These are phyloP conservation scores for Aeminium ludgeri DNA, from an alignment of 495 filamentous ascomycete species.

Conservation along the genomic window DNA sequence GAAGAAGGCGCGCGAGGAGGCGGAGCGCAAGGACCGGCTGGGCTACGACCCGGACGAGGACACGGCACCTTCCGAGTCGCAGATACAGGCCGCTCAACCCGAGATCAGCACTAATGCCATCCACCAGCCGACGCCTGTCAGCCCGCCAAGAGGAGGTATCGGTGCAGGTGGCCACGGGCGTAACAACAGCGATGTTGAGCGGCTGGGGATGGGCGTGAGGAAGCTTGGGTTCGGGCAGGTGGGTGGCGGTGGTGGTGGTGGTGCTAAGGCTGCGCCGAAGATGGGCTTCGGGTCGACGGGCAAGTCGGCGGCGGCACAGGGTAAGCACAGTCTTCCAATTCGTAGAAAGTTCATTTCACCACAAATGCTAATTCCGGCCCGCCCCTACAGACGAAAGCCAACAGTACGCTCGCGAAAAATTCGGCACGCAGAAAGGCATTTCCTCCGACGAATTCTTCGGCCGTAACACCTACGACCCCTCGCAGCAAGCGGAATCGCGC, in stretches of 20 bases:
- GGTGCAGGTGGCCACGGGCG: constrained; percentile 38
- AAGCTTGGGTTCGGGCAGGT: constrained; percentile 84
- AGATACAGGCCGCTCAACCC: constrained; percentile 31
- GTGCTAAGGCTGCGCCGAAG: constrained; percentile 40
- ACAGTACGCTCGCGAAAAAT: constrained; percentile 61
- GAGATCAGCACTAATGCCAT: constrained; percentile 37
- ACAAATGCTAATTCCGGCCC: not conserved
- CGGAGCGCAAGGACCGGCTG: constrained; percentile 89
- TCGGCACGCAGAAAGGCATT: constrained; percentile 86
- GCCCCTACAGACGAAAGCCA: constrained; percentile 46
- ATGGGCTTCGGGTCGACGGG: constrained; percentile 73
- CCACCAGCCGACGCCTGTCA: constrained; percentile 57
- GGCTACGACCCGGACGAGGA: constrained; percentile 93
- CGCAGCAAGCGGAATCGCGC: constrained; percentile 70
- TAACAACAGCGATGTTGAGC: constrained; percentile 62
- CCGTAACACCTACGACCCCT: constrained; percentile 67
- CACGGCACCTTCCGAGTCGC: constrained; percentile 28
- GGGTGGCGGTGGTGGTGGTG: constrained; percentile 50
- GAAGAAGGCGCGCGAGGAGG: constrained; percentile 91
- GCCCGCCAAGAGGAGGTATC: constrained; percentile 42
- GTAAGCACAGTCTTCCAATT: constrained; percentile 31
- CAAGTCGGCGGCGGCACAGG: constrained; percentile 49
- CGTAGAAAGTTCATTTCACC: not conserved
- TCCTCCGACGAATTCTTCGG: constrained; percentile 97
- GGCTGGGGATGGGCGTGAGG: constrained; percentile 78